phyloP scores from a whole-genome alignment of 768 basidiomycete species.

The Hydnomerulius pinastri region DNA sequence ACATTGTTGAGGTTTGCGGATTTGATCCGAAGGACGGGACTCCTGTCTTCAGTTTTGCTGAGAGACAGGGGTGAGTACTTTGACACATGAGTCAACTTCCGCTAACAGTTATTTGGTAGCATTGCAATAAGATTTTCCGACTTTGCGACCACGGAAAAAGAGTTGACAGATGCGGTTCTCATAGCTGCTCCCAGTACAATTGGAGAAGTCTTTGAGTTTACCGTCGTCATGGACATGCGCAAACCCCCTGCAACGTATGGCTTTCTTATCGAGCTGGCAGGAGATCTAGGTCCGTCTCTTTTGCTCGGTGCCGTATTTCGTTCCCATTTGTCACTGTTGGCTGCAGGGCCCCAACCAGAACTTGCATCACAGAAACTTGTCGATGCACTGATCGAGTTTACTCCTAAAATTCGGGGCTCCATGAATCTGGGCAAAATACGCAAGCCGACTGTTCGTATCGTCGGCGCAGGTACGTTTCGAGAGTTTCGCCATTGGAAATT shows the following conservation, averaged over 20 bases:
- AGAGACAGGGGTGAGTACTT: conserved; percentile 3
- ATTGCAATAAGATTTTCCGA: not conserved
- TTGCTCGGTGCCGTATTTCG: no score
- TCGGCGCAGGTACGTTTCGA: not conserved
- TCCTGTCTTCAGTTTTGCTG: conserved; percentile 4
- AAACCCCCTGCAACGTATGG: conserved; percentile 1
- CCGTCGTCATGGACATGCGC: conserved; percentile 5
- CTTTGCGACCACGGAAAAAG: conserved; percentile 1
- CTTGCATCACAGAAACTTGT: not conserved
- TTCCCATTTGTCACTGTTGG: no score
- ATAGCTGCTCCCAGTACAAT: not conserved
- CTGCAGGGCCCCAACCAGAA: no score
- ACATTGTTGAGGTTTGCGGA: conserved; percentile 4
- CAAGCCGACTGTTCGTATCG: not conserved
- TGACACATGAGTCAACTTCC: not conserved
- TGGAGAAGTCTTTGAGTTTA: not conserved
- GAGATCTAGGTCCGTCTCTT: not conserved
- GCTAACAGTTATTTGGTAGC: not conserved
- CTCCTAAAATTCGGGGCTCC: not conserved
- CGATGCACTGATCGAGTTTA: not conserved
- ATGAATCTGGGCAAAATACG: not conserved
- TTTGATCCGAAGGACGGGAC: conserved; percentile 10
- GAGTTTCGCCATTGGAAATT: not conserved
- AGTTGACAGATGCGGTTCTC: conserved; percentile 2
- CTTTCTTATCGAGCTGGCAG: conserved; percentile 6